phyloP scores from a whole-genome alignment of 2,329 filamentous ascomycete genomes.

The Escovopsis sp. region DNA sequence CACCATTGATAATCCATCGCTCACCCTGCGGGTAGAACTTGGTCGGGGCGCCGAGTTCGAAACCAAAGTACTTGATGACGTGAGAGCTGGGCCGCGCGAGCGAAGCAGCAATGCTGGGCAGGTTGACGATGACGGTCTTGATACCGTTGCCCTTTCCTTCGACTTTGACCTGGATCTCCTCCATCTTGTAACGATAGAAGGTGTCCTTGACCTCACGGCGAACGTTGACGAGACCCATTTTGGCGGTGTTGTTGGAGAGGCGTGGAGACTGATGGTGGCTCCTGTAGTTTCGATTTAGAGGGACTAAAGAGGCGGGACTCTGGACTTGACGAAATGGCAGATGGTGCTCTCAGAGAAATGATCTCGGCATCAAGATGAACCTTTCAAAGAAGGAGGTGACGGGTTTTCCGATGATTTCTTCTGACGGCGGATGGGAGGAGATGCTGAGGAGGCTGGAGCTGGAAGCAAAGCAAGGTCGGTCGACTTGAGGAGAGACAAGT shows the following conservation, averaged over 20 bases:
- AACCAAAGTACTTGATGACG: slow-evolving; percentile 99
- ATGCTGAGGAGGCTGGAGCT: slow-evolving; percentile 1
- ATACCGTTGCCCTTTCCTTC: slow-evolving; percentile 99
- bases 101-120: slow-evolving; percentile 83
- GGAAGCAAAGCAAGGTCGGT: slow-evolving; percentile 9
- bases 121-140: slow-evolving; percentile 95
- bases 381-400: slow-evolving; percentile 9
- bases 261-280: neutral
- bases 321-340: neutral
- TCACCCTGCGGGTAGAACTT: slow-evolving; percentile 95
- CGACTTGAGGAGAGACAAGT: slow-evolving; percentile 22
- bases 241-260: slow-evolving; percentile 32
- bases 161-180: slow-evolving; percentile 94
- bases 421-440: slow-evolving; percentile 1
- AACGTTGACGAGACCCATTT: slow-evolving; percentile 96
- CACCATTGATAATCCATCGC: slow-evolving; percentile 99
- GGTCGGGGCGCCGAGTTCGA: slow-evolving; percentile 96
- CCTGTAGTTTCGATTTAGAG: neutral
- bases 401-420: slow-evolving; percentile 1
- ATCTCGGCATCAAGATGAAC: slow-evolving; percentile 23
- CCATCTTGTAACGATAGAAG: slow-evolving; percentile 99
- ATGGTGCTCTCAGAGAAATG: neutral
- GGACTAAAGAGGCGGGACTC: neutral
- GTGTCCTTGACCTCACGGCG: slow-evolving; percentile 94
- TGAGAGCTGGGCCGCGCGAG: slow-evolving; percentile 85